A percentile compares a stretch with the other conserved stretches of the same genome.
Evolutionary conservation across 176 grass and related monocot species (phyloP).

Genomic region (Otatea glauca): DNA sequence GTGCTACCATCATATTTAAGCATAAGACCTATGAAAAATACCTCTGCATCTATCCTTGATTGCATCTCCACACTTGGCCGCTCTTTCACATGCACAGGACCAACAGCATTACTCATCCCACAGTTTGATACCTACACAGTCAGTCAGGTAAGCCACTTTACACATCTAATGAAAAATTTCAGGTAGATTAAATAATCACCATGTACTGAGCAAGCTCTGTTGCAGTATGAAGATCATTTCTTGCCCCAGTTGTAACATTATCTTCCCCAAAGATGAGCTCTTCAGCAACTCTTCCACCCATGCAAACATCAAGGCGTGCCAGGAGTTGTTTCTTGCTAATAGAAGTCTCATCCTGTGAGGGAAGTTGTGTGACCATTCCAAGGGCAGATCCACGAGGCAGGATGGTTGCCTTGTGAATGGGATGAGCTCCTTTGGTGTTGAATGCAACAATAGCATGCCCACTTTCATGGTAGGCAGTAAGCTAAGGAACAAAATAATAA

Average conservation of each 20-base stretch:
- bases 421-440: constrained; percentile 88
- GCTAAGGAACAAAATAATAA: constrained; percentile 53
- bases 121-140: constrained; percentile 83
- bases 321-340: constrained; percentile 96
- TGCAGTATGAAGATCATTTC: constrained; percentile 88
- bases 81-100: constrained; percentile 93
- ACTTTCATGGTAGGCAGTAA: constrained; percentile 99
- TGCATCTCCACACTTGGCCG: constrained; percentile 88
- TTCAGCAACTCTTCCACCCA: constrained; percentile 97
- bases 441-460: constrained; percentile 98
- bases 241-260: constrained; percentile 91
- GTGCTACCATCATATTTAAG: background rate
- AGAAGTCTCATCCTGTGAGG: constrained; percentile 95
- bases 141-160: constrained; percentile 32
- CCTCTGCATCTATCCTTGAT: constrained; percentile 96
- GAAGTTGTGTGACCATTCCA: constrained; percentile 98
- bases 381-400: constrained; percentile 92
- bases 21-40: constrained; percentile 41
- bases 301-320: constrained; percentile 98
- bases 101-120: constrained; percentile 94
- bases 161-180: background rate
- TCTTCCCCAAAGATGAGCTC: constrained; percentile 99
- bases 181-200: constrained; percentile 56
- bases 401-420: constrained; percentile 97
- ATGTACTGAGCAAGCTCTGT: constrained; percentile 98